Evolutionary conservation across 2,329 filamentous ascomycete species (phyloP).

Genomic region (Aureobasidium sp.): DNA sequence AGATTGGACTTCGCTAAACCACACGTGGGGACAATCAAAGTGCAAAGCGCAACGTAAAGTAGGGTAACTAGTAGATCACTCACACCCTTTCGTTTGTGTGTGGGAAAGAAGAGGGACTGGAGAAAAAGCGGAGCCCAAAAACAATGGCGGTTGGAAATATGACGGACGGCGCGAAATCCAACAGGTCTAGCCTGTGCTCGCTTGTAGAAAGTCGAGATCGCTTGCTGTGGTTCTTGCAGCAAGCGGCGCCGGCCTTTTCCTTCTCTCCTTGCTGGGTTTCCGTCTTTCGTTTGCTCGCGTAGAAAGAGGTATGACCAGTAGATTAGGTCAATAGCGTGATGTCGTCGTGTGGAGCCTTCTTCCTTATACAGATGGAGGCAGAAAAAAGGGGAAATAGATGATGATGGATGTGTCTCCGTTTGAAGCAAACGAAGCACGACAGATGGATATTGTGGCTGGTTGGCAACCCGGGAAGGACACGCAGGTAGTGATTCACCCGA

Average conservation of each 20-base stretch:
- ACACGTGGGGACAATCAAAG: not conserved
- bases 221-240: conserved; percentile 11
- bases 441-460: conserved; percentile 13
- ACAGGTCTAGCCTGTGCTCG: conserved; percentile 12
- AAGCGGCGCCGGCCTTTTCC: conserved; percentile 9
- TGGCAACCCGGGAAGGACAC: conserved; percentile 1
- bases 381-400: not conserved
- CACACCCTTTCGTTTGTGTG: not conserved
- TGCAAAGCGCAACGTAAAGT: not conserved
- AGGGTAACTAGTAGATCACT: conserved; percentile 1
- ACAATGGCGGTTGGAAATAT: conserved; percentile 12
- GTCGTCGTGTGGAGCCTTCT: conserved; percentile 14
- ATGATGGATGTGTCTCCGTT: not conserved
- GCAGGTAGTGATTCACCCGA: not conserved
- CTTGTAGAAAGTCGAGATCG: not conserved
- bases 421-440: conserved; percentile 21
- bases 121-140: conserved; percentile 15
- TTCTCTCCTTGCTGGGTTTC: not conserved
- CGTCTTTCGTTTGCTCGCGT: conserved; percentile 7
- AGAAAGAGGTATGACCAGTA: conserved; percentile 4
- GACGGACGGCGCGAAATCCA: conserved; percentile 15
- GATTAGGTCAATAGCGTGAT: not conserved
- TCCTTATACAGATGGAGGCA: conserved; percentile 11
- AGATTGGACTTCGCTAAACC: conserved; percentile 10
- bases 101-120: too few species aligned